Conservation (phyloP, 306 rosid genomes). For the Rosa multiflora region DNA sequence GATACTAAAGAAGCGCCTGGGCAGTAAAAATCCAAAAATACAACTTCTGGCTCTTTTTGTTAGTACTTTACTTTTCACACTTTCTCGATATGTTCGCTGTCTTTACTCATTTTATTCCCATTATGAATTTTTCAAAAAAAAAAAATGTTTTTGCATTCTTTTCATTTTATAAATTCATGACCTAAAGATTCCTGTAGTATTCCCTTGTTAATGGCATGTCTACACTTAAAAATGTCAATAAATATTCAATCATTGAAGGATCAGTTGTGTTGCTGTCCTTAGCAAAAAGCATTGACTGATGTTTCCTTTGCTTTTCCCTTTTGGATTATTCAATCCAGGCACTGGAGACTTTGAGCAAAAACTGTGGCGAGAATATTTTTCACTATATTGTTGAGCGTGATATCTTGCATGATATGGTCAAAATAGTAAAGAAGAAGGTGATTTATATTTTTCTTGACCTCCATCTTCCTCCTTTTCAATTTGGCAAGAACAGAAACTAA, state of each 20-base stretch:
- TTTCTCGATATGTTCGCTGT: constrained; percentile 17
- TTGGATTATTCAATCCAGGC: constrained; percentile 51
- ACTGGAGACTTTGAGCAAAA: constrained; percentile 89
- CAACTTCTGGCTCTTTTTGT: constrained; percentile 95
- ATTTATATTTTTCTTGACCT: constrained; percentile 7
- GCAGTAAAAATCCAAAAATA: constrained; percentile 71
- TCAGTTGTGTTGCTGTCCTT: neutral
- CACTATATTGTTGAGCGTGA: constrained; percentile 88
- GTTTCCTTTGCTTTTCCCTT: constrained; percentile 3
- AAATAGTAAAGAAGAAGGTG: constrained; percentile 98
- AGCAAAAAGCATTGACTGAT: constrained; percentile 19
- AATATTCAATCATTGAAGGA: neutral
- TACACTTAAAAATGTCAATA: neutral
- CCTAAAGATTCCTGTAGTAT: neutral
- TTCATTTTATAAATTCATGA: neutral
- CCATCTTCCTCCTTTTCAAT: constrained; percentile 3
- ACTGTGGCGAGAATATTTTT: constrained; percentile 86
- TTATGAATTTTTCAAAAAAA: constrained; percentile 2
- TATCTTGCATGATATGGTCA: constrained; percentile 91
- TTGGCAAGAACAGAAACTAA: constrained; percentile 6
- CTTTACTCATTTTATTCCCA: neutral
- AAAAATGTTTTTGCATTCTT: neutral
- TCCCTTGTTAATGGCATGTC: neutral
- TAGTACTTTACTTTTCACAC: constrained; percentile 33
- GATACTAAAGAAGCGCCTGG: constrained; percentile 82